Conservation (phyloP, 1,139 yeast species). For the Kazachstania sp. region DNA sequence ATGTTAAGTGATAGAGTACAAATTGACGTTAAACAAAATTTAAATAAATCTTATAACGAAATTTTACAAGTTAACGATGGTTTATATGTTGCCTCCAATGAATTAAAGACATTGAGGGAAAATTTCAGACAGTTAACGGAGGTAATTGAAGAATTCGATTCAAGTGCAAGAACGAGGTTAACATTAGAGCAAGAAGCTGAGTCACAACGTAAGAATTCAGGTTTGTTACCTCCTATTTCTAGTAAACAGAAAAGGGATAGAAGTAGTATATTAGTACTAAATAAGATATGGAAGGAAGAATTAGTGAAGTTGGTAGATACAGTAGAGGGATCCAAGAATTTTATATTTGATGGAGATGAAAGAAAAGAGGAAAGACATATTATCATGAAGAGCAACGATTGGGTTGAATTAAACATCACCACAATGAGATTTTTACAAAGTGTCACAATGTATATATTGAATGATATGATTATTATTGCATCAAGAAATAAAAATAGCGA, state of each 20-base stretch:
- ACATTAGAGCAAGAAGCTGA: constrained; percentile 31
- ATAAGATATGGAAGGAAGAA: constrained; percentile 74
- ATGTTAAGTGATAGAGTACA: constrained; percentile 47
- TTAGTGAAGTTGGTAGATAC: constrained; percentile 64
- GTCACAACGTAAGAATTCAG: constrained; percentile 11
- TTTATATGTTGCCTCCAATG: constrained; percentile 53
- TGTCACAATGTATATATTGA: constrained; percentile 66
- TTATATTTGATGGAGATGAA: constrained; percentile 31
- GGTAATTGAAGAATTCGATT: constrained; percentile 57
- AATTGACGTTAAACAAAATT: constrained; percentile 55
- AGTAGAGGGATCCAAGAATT: constrained; percentile 86
- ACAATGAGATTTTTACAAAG: constrained; percentile 78
- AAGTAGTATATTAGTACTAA: constrained; percentile 62
- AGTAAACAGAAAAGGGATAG: constrained; percentile 41
- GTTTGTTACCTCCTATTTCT: constrained; percentile 5
- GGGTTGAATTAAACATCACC: constrained; percentile 83
- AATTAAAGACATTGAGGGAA: constrained; percentile 52
- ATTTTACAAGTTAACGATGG: constrained; percentile 62
- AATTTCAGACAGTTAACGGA: constrained; percentile 54
- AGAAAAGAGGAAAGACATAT: constrained; percentile 57
- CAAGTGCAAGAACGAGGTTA: constrained; percentile 56
- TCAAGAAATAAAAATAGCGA: constrained; percentile 37
- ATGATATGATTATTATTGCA: constrained; percentile 72
- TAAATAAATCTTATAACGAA: constrained; percentile 65
- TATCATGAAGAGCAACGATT: constrained; percentile 68